phyloP scores from a whole-genome alignment of 2,329 filamentous ascomycete species.

The Ceratocystis variospora region DNA sequence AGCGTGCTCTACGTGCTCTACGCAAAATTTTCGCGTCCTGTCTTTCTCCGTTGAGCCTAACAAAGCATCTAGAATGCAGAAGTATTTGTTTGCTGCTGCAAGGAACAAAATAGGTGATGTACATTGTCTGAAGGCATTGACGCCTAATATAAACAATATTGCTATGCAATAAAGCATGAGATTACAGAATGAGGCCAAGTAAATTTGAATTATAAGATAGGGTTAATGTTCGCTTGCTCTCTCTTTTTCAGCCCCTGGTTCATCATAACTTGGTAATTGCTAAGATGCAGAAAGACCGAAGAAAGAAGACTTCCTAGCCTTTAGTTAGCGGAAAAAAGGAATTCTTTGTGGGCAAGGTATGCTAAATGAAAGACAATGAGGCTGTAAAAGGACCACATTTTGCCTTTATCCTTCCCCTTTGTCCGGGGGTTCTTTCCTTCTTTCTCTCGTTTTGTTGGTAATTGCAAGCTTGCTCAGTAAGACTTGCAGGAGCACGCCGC shows the following conservation, averaged over 20 bases:
- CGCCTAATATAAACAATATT: background rate
- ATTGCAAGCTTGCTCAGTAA: background rate
- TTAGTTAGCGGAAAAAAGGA: background rate
- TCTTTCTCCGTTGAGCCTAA: background rate
- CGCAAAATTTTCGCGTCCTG: background rate
- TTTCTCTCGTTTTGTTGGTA: background rate
- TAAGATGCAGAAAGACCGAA: too few species aligned
- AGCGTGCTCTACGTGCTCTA: background rate
- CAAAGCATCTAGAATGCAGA: background rate
- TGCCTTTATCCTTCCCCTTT: background rate
- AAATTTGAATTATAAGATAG: too few species aligned
- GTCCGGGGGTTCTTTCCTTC: constrained; percentile 1
- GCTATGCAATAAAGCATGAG: background rate
- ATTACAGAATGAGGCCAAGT: background rate
- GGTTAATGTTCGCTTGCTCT: too few species aligned
- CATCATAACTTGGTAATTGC: too few species aligned
- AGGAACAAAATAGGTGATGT: background rate
- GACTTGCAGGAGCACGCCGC: background rate
- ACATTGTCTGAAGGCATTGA: background rate
- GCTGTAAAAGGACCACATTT: background rate
- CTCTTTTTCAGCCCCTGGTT: too few species aligned
- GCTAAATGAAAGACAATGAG: background rate
- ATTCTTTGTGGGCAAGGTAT: background rate
- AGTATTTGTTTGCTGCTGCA: background rate
- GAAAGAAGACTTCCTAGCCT: too few species aligned